phyloP scores from a whole-genome alignment of 2,329 filamentous ascomycete species.

The Fonsecaea erecta region DNA sequence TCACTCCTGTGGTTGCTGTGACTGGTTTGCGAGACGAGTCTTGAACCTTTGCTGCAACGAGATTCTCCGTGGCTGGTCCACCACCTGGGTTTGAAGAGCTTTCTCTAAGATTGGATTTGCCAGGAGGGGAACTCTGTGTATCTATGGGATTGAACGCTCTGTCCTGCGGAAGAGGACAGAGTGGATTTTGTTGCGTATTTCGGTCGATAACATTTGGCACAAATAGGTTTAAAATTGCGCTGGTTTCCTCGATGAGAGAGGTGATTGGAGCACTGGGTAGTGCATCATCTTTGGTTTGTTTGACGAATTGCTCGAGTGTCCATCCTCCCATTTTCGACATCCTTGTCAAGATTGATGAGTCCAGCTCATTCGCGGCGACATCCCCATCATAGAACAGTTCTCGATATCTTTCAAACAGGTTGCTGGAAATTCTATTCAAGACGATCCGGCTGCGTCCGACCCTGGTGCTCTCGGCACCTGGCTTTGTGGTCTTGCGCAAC shows the following conservation, averaged over 20 bases:
- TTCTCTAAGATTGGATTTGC: not conserved
- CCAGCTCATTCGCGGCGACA: not conserved
- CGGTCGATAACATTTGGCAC: not conserved
- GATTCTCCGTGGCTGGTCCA: not conserved
- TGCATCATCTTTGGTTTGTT: not conserved
- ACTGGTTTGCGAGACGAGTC: not conserved
- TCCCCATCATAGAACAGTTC: not conserved
- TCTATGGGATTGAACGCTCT: not conserved
- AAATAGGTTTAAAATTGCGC: not conserved
- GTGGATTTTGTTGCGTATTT: not conserved
- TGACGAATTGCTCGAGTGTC: not conserved
- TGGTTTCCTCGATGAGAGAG: not conserved
- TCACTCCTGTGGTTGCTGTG: not conserved
- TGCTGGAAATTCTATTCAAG: not conserved
- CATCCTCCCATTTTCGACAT: not conserved
- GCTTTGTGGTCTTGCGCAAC: not conserved
- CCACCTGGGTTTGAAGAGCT: not conserved
- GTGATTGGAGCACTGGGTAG: not conserved
- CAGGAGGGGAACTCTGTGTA: not conserved
- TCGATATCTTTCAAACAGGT: not conserved
- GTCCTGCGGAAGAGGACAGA: not conserved
- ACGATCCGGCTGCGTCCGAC: not conserved
- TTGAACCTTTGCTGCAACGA: not conserved
- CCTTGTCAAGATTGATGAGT: not conserved
- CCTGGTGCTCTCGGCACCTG: not conserved